These are phyloP conservation scores for Dothideomycetes sp. DNA, from an alignment of 2,329 filamentous ascomycete species.

Conservation along the genomic window DNA sequence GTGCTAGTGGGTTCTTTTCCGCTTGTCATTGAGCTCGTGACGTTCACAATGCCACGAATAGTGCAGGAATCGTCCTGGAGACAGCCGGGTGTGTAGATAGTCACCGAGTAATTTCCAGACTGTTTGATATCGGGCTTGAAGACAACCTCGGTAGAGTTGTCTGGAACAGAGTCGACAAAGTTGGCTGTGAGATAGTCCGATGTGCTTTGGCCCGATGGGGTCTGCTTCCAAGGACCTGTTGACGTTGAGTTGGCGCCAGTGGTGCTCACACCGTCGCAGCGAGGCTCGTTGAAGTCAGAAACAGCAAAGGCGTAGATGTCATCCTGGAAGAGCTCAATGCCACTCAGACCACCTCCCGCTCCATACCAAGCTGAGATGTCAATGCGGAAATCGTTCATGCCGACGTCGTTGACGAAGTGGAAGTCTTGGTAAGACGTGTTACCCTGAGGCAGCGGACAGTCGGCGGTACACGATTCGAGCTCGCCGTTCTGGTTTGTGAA, in stretches of 20 bases:
- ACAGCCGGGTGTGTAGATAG: constrained; percentile 89
- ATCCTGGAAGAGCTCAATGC: constrained; percentile 79
- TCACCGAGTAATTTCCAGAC: constrained; percentile 84
- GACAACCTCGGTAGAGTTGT: constrained; percentile 57
- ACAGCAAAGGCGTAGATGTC: constrained; percentile 64
- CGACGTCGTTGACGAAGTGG: constrained; percentile 75
- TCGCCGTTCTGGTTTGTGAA: constrained; percentile 68
- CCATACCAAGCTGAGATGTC: constrained; percentile 87
- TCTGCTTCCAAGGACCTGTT: constrained; percentile 66
- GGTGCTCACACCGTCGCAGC: constrained; percentile 57
- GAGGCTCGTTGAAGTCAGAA: constrained; percentile 78
- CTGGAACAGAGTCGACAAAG: constrained; percentile 37
- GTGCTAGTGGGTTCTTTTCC: constrained; percentile 44
- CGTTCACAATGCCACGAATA: constrained; percentile 69
- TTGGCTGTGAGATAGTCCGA: constrained; percentile 68
- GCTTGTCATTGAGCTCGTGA: constrained; percentile 60
- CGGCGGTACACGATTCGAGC: constrained; percentile 64
- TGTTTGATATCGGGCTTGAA: constrained; percentile 79
- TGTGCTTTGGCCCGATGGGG: constrained; percentile 57
- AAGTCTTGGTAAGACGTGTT: constrained; percentile 77
- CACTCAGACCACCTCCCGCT: constrained; percentile 69
- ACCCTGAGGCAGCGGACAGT: constrained; percentile 69
- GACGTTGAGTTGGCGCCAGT: constrained; percentile 55
- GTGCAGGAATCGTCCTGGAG: constrained; percentile 66
- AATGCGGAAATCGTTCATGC: constrained; percentile 79